Evolutionary conservation across 768 basidiomycete genomes (phyloP).

Genomic region (Fistulinella prunicolor): DNA sequence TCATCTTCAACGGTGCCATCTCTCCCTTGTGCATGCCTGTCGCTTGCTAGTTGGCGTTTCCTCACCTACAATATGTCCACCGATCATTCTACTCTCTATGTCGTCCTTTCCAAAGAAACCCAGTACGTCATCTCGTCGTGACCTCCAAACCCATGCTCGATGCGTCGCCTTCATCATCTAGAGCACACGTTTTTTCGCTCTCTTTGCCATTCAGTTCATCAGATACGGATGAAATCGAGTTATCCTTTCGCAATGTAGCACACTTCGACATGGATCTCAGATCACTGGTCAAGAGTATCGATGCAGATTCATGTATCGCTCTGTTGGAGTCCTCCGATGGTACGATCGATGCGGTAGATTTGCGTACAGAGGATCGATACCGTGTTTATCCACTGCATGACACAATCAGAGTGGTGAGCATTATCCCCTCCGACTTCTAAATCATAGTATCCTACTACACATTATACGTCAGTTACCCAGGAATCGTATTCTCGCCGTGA

Average conservation of each 20-base stretch:
- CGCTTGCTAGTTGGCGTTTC: conserved; percentile 7
- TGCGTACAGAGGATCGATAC: conserved; percentile 26
- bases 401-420: conserved; percentile 30
- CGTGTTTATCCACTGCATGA: conserved; percentile 21
- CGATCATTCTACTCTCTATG: conserved; percentile 12
- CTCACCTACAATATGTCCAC: conserved; percentile 1
- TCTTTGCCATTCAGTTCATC: neutral
- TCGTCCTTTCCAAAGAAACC: conserved; percentile 5
- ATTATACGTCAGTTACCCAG: conserved; percentile 17
- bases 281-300: conserved; percentile 28
- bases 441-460: neutral
- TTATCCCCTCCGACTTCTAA: neutral
- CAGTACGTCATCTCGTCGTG: conserved; percentile 3
- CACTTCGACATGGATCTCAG: conserved; percentile 3
- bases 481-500: conserved; percentile 39
- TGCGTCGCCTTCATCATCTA: neutral
- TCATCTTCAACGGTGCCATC: neutral
- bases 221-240: neutral
- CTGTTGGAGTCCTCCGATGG: conserved; percentile 28
- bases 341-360: conserved; percentile 37
- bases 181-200: conserved; percentile 11
- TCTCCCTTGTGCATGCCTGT: conserved; percentile 3
- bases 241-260: conserved; percentile 1
- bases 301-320: conserved; percentile 28
- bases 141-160: neutral